Evolutionary conservation across 2,329 filamentous ascomycete genomes (phyloP).

Genomic region (Gnomoniopsis sp.): DNA sequence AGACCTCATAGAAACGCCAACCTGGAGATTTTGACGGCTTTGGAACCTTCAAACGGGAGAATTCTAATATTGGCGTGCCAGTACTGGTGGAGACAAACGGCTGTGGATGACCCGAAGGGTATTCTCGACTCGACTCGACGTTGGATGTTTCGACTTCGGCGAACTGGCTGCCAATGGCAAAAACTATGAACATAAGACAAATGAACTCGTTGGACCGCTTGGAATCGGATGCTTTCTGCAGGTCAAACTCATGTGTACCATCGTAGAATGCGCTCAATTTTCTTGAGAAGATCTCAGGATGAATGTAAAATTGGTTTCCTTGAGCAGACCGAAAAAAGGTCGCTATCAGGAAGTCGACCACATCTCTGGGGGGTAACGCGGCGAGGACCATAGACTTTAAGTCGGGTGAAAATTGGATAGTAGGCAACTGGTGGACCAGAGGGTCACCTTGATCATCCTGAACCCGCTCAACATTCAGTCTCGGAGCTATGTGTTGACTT

Average conservation of each 20-base stretch:
- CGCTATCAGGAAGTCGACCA: not conserved
- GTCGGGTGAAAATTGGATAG: not conserved
- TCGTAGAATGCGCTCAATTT: not conserved
- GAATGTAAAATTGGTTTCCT: not conserved
- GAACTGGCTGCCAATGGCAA: conserved; percentile 2
- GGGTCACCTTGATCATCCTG: not conserved
- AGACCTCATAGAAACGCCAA: not conserved
- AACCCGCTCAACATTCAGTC: no score
- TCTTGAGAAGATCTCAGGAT: not conserved
- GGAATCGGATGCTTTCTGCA: not conserved
- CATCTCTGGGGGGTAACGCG: not conserved
- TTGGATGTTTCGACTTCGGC: not conserved
- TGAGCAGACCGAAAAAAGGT: not conserved
- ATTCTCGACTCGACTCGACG: not conserved
- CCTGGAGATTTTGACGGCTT: not conserved
- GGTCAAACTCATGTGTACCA: not conserved
- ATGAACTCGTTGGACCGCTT: not conserved
- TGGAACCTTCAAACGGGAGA: not conserved
- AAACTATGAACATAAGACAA: not conserved
- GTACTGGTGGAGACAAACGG: not conserved
- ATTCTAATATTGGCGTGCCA: not conserved
- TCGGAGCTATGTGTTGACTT: no score
- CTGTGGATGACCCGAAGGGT: not conserved
- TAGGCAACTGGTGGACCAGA: not conserved
- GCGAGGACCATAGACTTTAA: not conserved